Evolutionary conservation across 2,329 filamentous ascomycete genomes (phyloP).

Genomic region (Trichophyton verrucosum): DNA sequence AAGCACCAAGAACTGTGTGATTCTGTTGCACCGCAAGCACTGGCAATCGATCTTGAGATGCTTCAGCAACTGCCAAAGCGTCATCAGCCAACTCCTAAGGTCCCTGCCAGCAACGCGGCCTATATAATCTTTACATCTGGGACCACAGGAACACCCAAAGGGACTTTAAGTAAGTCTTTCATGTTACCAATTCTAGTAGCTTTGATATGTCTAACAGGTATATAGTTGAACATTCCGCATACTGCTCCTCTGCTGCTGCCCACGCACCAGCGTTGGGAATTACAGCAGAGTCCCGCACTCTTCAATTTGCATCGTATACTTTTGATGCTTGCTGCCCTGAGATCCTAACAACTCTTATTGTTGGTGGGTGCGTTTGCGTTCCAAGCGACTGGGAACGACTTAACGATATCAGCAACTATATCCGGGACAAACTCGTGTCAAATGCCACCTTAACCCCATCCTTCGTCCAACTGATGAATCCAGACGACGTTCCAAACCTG

Average conservation of each 20-base stretch:
- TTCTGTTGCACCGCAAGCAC: constrained; percentile 3
- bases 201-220: background rate
- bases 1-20: constrained; percentile 8
- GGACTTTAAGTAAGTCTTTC: constrained; percentile 45
- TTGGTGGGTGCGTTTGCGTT: constrained; percentile 47
- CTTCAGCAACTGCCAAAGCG: constrained; percentile 10
- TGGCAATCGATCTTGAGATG: constrained; percentile 9
- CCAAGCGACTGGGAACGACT: constrained; percentile 42
- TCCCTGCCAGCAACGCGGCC: constrained; percentile 23
- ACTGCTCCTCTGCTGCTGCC: constrained; percentile 43
- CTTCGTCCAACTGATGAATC: constrained; percentile 34
- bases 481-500: constrained; percentile 27
- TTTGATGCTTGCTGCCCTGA: constrained; percentile 40
- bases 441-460: constrained; percentile 46
- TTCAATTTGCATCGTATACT: constrained; percentile 41
- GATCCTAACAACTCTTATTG: constrained; percentile 38
- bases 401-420: constrained; percentile 34
- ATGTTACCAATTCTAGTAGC: background rate
- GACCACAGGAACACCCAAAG: constrained; percentile 40
- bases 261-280: constrained; percentile 37
- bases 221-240: constrained; percentile 38
- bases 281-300: constrained; percentile 40
- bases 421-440: constrained; percentile 37
- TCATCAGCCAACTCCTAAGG: constrained; percentile 5
- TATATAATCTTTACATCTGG: constrained; percentile 45